Conservation (phyloP, 768 basidiomycete genomes). For the Tylopilus vinaceipallidus region DNA sequence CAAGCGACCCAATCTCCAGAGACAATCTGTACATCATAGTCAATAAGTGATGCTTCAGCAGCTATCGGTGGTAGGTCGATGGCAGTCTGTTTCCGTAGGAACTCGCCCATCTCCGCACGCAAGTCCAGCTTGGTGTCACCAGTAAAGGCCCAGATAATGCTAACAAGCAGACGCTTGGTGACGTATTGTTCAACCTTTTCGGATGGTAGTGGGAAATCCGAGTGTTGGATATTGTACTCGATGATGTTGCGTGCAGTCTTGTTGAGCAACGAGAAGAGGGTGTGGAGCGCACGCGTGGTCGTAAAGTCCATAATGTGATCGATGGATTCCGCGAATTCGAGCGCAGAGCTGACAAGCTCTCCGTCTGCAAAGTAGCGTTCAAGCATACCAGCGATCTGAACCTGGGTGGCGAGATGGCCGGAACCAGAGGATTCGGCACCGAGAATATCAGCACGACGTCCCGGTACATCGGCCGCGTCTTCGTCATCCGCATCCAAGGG, state of each 20-base stretch:
- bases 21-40: slow-evolving; percentile 88
- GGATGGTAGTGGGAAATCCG: slow-evolving; percentile 85
- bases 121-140: slow-evolving; percentile 93
- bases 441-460: slow-evolving; percentile 54
- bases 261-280: slow-evolving; percentile 95
- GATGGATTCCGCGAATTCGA: slow-evolving; percentile 77
- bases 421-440: slow-evolving; percentile 49
- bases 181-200: slow-evolving; percentile 92
- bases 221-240: slow-evolving; percentile 92
- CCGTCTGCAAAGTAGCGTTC: slow-evolving; percentile 81
- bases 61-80: slow-evolving; percentile 82
- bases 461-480: slow-evolving; percentile 56
- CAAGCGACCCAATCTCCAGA: slow-evolving; percentile 89
- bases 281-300: slow-evolving; percentile 83
- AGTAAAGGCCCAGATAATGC: slow-evolving; percentile 96
- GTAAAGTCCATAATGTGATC: slow-evolving; percentile 99
- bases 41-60: slow-evolving; percentile 83
- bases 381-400: slow-evolving; percentile 68
- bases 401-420: slow-evolving; percentile 70
- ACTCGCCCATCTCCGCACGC: slow-evolving; percentile 87
- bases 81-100: slow-evolving; percentile 78
- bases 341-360: slow-evolving; percentile 77
- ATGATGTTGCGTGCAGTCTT: slow-evolving; percentile 91
- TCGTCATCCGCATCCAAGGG: slow-evolving; percentile 92
- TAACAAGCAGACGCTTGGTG: slow-evolving; percentile 83